A percentile compares a stretch with the other conserved stretches of the same genome.
phyloP scores from a whole-genome alignment of 2,329 filamentous ascomycete species.

The Penicillium nordicum region DNA sequence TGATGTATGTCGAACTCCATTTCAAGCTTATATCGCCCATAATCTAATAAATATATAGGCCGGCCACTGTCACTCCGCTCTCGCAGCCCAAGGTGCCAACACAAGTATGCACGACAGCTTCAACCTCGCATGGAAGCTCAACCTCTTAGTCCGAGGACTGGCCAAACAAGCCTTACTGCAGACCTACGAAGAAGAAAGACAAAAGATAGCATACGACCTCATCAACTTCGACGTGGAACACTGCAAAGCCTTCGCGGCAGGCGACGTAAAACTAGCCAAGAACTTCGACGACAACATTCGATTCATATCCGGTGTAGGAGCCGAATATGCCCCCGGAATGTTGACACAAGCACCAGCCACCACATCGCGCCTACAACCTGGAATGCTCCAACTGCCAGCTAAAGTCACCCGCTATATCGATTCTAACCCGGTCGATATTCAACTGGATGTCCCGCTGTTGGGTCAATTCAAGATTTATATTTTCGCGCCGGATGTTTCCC shows the following conservation, averaged over 20 bases:
- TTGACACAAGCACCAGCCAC: conserved; percentile 50
- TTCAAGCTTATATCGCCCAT: not conserved
- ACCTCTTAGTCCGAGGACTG: conserved; percentile 26
- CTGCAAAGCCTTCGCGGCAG: conserved; percentile 54
- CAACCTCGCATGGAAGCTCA: conserved; percentile 38
- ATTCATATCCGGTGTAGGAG: conserved; percentile 70
- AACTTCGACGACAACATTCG: conserved; percentile 69
- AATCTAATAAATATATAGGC: conserved; percentile 16
- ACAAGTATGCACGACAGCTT: conserved; percentile 38
- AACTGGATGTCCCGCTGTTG: conserved; percentile 73
- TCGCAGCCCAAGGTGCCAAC: conserved; percentile 36
- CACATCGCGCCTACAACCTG: conserved; percentile 40
- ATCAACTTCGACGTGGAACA: conserved; percentile 42
- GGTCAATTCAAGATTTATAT: conserved; percentile 75
- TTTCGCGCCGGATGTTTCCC: conserved; percentile 61
- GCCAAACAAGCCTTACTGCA: conserved; percentile 22
- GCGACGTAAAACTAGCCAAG: conserved; percentile 61
- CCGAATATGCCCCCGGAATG: conserved; percentile 62
- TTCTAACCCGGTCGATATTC: conserved; percentile 72
- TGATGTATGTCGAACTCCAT: conserved; percentile 32
- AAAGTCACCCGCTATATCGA: conserved; percentile 72
- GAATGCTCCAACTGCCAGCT: conserved; percentile 58
- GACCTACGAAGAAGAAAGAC: conserved; percentile 33
- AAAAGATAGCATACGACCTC: conserved; percentile 31
- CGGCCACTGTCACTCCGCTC: conserved; percentile 32